Base-by-base conservation (phyloP, 2,329 filamentous ascomycete species). In the Fusarium concolor region DNA sequence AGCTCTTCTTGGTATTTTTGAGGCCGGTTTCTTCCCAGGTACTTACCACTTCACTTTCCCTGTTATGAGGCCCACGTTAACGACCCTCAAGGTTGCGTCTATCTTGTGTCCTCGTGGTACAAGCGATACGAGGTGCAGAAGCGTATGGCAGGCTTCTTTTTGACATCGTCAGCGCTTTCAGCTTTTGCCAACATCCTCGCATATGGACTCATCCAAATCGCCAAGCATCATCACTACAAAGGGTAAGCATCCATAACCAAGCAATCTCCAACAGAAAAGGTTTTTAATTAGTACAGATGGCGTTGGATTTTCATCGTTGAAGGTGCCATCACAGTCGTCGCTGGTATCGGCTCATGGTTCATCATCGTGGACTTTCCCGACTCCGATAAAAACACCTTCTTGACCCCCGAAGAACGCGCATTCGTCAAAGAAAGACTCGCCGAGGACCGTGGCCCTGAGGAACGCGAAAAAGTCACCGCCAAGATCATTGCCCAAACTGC, bases 351-450 rank as follows among this genome's bases (percentile, higher is more conserved):
- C 1, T 68, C 65, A 1, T 68, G 65, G 65, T 68, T 68, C 26
- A 62, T 68, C 39, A 68, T 68, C 26, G 61, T 68, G n/a, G 65
- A 68, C 47, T 68, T 68, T 24, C 65, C 65, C 2, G 65, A 68
- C 28, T 65, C 65, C 0, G 28, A 56, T 8, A 51, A 35, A 24
- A 68, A 68, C 26, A 68, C 54, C 2, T 68, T 68, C 15, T 60
- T 68, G 3, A 65, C 60, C 1, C 3, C 39, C 1, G 60, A 68
- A 18, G 65, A 68, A 43, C 43, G 65, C 0, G 38, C 33, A 1
- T 68, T 68, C 15, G 55, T 68, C 11, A 65, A 68, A 10, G 51
- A 56, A 2, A 37, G 65, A 2, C 61, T 68, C 0, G 50, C 33
- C 2, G 43, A 55, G 0, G 65, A 68, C 0, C 65, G 65, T 2